These are phyloP conservation scores for Arthrobotrys entomopaga DNA, from an alignment of 2,329 filamentous ascomycete species.

Conservation along the genomic window DNA sequence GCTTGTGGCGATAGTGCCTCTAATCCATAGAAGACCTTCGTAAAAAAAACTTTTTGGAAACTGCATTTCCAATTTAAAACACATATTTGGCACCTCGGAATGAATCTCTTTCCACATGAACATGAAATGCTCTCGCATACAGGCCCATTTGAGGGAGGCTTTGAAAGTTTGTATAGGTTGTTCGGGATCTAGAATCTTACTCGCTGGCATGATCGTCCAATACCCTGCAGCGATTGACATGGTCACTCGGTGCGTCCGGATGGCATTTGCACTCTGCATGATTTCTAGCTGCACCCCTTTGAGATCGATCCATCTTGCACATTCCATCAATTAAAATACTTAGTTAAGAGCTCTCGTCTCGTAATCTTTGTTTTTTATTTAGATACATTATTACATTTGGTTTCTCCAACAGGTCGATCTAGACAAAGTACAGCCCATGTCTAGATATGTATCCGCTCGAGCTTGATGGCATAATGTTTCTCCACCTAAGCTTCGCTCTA, in stretches of 20 bases:
- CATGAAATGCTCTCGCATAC: too few species aligned
- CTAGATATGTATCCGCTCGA: not conserved
- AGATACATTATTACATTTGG: too few species aligned
- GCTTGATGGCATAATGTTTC: not conserved
- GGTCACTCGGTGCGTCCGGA: constrained; percentile 15
- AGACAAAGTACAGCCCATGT: too few species aligned
- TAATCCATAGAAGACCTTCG: not conserved
- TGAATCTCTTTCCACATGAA: too few species aligned
- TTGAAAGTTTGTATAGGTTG: too few species aligned
- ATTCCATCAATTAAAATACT: constrained; percentile 31
- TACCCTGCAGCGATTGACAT: not conserved
- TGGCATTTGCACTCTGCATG: constrained; percentile 29
- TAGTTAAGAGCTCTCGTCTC: not conserved
- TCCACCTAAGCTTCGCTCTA: not conserved
- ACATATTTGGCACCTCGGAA: too few species aligned
- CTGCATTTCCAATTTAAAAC: not conserved
- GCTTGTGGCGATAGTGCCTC: not conserved
- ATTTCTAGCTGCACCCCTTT: not conserved
- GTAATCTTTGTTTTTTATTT: too few species aligned
- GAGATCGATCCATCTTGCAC: not conserved
- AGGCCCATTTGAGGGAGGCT: too few species aligned
- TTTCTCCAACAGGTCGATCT: too few species aligned
- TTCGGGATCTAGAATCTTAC: constrained; percentile 34
- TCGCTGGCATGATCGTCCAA: constrained; percentile 17
- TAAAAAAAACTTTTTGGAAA: not conserved